Conservation (phyloP, 129 eudicot genomes). For the Glebionis coronaria region DNA sequence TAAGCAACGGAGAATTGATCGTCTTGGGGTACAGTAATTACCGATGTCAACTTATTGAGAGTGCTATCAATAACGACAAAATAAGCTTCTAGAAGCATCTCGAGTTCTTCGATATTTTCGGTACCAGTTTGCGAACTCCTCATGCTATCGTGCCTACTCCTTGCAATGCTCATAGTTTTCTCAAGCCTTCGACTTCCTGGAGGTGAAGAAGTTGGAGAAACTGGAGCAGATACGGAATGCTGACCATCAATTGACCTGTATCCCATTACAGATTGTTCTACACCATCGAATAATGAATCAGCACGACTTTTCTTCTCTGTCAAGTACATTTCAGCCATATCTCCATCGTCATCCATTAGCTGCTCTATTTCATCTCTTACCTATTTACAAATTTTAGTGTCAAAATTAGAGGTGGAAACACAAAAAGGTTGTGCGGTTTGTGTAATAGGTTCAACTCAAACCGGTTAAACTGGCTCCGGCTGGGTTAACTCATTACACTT, state of each 20-base stretch:
- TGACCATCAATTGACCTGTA: slow-evolving; percentile 62
- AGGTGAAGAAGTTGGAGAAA: slow-evolving; percentile 88
- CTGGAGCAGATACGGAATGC: slow-evolving; percentile 76
- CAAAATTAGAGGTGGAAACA: slow-evolving; percentile 2
- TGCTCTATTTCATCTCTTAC: slow-evolving; percentile 99
- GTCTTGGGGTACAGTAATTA: slow-evolving; percentile 22
- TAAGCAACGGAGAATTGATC: neutral
- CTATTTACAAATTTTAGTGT: slow-evolving; percentile 33
- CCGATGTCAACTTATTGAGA: slow-evolving; percentile 90
- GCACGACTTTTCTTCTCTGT: slow-evolving; percentile 84
- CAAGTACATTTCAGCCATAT: slow-evolving; percentile 99
- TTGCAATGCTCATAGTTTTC: slow-evolving; percentile 66
- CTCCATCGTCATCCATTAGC: slow-evolving; percentile 99
- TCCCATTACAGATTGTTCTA: slow-evolving; percentile 69
- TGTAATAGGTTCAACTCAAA: neutral
- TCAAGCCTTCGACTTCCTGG: slow-evolving; percentile 72
- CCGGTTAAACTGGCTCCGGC: neutral
- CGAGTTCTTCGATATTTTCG: slow-evolving; percentile 79
- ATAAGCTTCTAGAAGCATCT: slow-evolving; percentile 96
- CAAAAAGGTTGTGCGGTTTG: neutral
- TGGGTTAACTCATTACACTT: neutral
- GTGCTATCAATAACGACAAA: slow-evolving; percentile 92
- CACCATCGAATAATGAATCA: slow-evolving; percentile 56
- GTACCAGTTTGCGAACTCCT: slow-evolving; percentile 69
- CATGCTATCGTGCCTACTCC: slow-evolving; percentile 81